These are phyloP conservation scores for Solanum medicagineum DNA, from an alignment of 257 asterid species.

Conservation along the genomic window DNA sequence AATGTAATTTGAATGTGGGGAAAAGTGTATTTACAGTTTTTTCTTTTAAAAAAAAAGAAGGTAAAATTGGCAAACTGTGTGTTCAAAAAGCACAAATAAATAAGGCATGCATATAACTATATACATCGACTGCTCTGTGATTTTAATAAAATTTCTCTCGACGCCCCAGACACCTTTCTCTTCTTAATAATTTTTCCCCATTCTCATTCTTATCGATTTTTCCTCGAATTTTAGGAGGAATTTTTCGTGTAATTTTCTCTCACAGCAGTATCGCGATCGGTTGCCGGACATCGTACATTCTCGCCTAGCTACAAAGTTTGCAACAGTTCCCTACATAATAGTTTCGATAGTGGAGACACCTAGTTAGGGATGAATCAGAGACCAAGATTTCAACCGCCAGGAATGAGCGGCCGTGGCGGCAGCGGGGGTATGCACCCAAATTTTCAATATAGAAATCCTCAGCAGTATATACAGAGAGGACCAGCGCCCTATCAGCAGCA, in stretches of 20 bases:
- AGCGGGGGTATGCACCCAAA: slow-evolving; percentile 48
- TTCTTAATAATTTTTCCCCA: background rate
- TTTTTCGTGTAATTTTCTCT: background rate
- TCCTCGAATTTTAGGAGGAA: background rate
- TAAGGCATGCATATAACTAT: no score
- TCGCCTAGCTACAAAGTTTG: background rate
- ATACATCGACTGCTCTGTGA: background rate
- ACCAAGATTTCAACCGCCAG: slow-evolving; percentile 88
- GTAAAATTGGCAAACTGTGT: no score
- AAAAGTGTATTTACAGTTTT: no score
- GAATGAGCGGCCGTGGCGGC: slow-evolving; percentile 59
- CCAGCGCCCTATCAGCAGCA: slow-evolving; percentile 39
- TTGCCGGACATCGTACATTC: background rate
- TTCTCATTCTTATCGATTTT: background rate
- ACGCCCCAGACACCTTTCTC: slow-evolving; percentile 16
- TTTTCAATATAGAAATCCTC: slow-evolving; percentile 55
- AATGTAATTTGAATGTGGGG: no score
- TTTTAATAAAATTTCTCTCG: background rate
- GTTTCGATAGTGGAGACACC: background rate
- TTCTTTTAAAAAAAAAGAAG: no score
- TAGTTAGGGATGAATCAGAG: slow-evolving; percentile 52
- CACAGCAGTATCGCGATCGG: background rate
- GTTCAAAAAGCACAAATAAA: no score
- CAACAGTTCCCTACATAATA: slow-evolving; percentile 3
- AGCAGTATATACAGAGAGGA: slow-evolving; percentile 57